phyloP scores from a whole-genome alignment of 2,329 filamentous ascomycete species.

The Colletotrichum endophyticum region DNA sequence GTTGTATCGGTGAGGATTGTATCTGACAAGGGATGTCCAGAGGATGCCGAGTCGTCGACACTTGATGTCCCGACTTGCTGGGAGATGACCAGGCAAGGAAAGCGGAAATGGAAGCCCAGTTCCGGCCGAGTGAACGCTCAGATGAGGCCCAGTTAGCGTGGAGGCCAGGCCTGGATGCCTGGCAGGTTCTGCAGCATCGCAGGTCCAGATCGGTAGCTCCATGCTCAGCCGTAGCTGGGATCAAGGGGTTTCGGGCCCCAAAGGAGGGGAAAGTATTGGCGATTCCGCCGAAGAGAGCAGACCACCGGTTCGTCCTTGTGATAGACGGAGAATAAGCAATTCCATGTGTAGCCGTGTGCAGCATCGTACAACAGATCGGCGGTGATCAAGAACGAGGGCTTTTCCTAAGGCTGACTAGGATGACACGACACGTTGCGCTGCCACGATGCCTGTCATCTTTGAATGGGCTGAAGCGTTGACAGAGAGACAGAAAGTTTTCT shows the following conservation, averaged over 20 bases:
- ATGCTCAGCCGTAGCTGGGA: not conserved
- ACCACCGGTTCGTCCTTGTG: not conserved
- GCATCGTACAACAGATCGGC: not conserved
- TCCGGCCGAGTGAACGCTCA: not conserved
- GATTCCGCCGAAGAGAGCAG: not conserved
- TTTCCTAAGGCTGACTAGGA: not conserved
- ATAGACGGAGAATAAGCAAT: not conserved
- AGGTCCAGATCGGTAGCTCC: not conserved
- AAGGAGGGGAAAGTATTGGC: not conserved
- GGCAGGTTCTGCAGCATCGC: not conserved
- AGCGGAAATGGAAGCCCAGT: not conserved
- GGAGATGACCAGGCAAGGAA: not conserved
- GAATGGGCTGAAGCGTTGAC: not conserved
- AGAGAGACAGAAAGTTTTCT: not conserved
- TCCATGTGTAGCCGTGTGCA: not conserved
- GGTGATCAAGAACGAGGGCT: not conserved
- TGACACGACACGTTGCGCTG: not conserved
- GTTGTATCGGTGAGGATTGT: not conserved
- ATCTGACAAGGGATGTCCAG: not conserved
- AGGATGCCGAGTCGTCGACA: not conserved
- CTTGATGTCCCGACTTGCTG: not conserved
- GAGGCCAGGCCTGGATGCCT: not conserved
- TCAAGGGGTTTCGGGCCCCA: not conserved
- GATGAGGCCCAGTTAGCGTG: not conserved
- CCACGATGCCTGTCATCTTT: not conserved